Percentiles rank a stretch among this genome's conserved stretches.
phyloP scores from a whole-genome alignment of 2,329 filamentous ascomycete genomes.

The Colletotrichum eremochloae region DNA sequence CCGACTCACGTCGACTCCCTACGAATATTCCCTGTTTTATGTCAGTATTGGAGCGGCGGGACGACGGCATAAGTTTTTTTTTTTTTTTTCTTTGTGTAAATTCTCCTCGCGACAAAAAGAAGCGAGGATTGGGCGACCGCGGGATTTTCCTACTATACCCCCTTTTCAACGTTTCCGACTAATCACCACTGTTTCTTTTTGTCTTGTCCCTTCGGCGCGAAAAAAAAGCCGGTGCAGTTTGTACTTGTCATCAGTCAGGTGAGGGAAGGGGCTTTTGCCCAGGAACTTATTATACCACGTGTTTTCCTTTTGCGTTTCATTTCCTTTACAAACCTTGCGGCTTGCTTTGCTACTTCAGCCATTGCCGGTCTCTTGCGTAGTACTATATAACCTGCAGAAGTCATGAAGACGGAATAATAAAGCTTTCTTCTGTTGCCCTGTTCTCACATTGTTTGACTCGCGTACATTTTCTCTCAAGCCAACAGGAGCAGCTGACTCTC shows the following conservation, averaged over 20 bases:
- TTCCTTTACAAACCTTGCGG: not conserved
- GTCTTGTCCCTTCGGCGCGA: not conserved
- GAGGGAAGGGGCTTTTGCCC: not conserved
- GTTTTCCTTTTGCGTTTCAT: constrained; percentile 4
- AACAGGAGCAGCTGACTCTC: not conserved
- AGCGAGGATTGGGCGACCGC: constrained; percentile 13
- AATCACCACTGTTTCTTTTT: constrained; percentile 14
- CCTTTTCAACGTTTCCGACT: constrained; percentile 9
- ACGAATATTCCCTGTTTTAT: not conserved
- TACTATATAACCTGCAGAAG: not conserved
- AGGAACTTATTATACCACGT: constrained; percentile 18
- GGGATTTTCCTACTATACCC: constrained; percentile 26
- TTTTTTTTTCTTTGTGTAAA: constrained; percentile 22
- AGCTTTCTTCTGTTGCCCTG: not conserved
- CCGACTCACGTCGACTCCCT: not conserved
- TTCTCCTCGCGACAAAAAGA: constrained; percentile 14
- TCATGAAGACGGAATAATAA: not conserved
- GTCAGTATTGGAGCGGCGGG: not conserved
- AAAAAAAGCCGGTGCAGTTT: constrained; percentile 11
- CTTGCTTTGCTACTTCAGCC: too few relatives aligned
- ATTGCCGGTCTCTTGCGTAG: not conserved
- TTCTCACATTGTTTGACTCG: not conserved
- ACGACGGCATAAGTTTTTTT: constrained; percentile 7
- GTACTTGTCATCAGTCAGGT: not conserved
- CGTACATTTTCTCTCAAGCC: not conserved